phyloP scores from a whole-genome alignment of 2,329 filamentous ascomycete species.

The Lizonia empirigonia region DNA sequence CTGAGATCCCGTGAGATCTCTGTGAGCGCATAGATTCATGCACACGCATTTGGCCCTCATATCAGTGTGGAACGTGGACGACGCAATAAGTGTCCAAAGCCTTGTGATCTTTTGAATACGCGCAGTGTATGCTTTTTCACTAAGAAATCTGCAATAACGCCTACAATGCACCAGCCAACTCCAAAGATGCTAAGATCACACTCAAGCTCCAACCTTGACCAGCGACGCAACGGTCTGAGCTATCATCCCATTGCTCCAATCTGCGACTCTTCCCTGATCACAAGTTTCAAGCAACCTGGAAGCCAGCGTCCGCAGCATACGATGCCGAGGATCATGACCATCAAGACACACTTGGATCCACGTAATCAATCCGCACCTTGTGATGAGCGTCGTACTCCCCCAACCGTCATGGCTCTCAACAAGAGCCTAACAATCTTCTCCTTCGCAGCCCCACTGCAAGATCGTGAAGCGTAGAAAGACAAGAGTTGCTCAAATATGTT shows the following conservation, averaged over 20 bases:
- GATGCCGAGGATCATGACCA: constrained; percentile 54
- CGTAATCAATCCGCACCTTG: constrained; percentile 72
- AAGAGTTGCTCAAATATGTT: constrained; percentile 77
- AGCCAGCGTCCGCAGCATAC: constrained; percentile 61
- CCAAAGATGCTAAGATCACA: background rate
- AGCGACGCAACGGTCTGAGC: constrained; percentile 17
- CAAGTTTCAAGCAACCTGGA: constrained; percentile 67
- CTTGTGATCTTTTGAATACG: too few species aligned
- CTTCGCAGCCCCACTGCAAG: constrained; percentile 63
- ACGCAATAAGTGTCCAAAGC: too few species aligned
- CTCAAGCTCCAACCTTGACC: constrained; percentile 13
- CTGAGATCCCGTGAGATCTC: too few species aligned
- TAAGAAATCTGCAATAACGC: constrained; percentile 9
- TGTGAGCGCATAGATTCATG: too few species aligned
- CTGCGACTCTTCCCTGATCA: constrained; percentile 67
- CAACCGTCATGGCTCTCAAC: constrained; percentile 70
- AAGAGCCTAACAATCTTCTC: constrained; percentile 67
- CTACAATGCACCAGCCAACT: constrained; percentile 13
- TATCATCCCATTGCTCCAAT: constrained; percentile 64
- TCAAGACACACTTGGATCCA: constrained; percentile 72
- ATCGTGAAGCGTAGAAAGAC: constrained; percentile 70
- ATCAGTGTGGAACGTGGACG: too few species aligned
- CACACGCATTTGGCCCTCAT: too few species aligned
- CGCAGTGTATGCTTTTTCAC: background rate
- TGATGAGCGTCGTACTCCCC: constrained; percentile 79